Evolutionary conservation across 306 rosid genomes (phyloP).

Genomic region (cucumber (Cucumis sativus)): DNA sequence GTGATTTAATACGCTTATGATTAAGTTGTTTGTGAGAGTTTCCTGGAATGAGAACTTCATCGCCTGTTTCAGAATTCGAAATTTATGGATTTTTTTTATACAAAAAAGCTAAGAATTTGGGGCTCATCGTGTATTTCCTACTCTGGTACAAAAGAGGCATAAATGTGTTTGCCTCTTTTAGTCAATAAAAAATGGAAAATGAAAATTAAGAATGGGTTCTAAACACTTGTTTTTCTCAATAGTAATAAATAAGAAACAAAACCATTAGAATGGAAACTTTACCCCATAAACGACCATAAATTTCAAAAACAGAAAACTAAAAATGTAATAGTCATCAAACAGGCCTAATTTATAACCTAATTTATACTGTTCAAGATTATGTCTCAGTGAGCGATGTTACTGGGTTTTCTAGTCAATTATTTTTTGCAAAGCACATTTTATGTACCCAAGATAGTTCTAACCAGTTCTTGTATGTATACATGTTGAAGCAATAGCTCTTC

Average conservation of each 20-base stretch:
- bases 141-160: not conserved
- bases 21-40: not conserved
- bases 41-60: not conserved
- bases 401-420: not conserved
- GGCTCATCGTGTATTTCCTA: not conserved
- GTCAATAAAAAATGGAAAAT: not conserved
- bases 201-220: not conserved
- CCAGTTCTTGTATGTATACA: not conserved
- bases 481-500: constrained; percentile 56
- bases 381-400: not conserved
- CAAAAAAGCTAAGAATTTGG: not conserved
- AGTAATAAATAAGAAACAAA: not conserved
- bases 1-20: not conserved
- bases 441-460: not conserved
- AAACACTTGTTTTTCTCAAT: not conserved
- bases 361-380: not conserved
- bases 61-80: not conserved
- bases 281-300: not conserved
- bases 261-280: not conserved
- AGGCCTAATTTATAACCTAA: not conserved
- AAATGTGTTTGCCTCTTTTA: not conserved
- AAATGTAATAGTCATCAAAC: too few species aligned
- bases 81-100: not conserved
- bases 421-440: not conserved
- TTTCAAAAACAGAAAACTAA: too few species aligned